Evolutionary conservation across 768 basidiomycete genomes (phyloP).

Genomic region (Rhizopogon roseolus): DNA sequence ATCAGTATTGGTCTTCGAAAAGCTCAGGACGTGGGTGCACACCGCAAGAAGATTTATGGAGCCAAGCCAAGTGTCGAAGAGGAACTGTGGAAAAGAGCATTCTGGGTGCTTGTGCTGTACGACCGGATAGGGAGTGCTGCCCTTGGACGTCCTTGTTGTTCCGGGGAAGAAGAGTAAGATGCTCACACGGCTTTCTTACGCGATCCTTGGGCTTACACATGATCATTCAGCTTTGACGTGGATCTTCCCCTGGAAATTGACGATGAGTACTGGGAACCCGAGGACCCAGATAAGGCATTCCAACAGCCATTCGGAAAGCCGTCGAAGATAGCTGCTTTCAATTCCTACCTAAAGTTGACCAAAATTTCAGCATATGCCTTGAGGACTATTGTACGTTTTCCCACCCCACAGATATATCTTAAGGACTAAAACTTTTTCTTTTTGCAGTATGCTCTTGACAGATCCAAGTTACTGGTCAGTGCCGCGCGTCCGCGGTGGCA

Average conservation of each 20-base stretch:
- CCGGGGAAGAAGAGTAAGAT: conserved; percentile 65
- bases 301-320: conserved; percentile 63
- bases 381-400: conserved; percentile 56
- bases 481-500: conserved; percentile 49
- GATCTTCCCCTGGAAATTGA: conserved; percentile 82
- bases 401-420: background rate
- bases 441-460: conserved; percentile 67
- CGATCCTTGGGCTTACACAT: conserved; percentile 4
- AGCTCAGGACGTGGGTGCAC: conserved; percentile 73
- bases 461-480: conserved; percentile 50
- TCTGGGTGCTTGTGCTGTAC: conserved; percentile 63
- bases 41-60: conserved; percentile 57
- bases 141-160: conserved; percentile 51
- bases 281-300: conserved; percentile 47
- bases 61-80: conserved; percentile 45
- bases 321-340: conserved; percentile 56
- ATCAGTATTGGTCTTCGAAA: conserved; percentile 54
- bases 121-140: conserved; percentile 52
- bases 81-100: conserved; percentile 76
- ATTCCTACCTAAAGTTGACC: conserved; percentile 57
- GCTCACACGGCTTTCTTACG: background rate
- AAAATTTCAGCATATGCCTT: conserved; percentile 67
- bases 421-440: conserved; percentile 1
- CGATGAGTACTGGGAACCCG: conserved; percentile 70
- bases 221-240: conserved; percentile 65